A percentile compares a stretch with the other conserved stretches of the same genome.
phyloP scores from a whole-genome alignment of 116 monocot genomes.

The Phalaenopsis hybrid region DNA sequence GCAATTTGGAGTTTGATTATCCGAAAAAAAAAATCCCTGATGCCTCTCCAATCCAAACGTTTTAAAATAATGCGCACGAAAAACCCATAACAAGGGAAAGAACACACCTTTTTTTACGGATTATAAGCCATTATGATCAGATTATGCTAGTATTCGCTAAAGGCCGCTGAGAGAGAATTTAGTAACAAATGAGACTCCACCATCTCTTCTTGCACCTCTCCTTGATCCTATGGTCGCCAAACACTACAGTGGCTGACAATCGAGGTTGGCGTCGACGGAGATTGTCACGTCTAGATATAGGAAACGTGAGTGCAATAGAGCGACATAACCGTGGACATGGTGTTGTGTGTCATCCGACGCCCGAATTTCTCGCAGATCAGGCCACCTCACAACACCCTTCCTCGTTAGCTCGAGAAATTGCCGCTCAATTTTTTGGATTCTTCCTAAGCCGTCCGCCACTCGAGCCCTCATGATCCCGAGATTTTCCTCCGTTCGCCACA shows the following conservation, averaged over 20 bases:
- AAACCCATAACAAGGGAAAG: too few relatives aligned
- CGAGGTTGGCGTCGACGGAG: background rate
- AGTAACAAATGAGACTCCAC: background rate
- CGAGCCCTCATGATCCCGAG: too few relatives aligned
- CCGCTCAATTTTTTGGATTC: background rate
- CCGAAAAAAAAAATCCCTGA: too few relatives aligned
- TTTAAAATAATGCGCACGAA: too few relatives aligned
- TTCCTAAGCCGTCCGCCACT: too few relatives aligned
- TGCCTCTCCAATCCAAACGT: too few relatives aligned
- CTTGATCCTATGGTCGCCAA: background rate
- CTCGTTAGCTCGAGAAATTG: background rate
- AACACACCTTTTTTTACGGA: too few relatives aligned
- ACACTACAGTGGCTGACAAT: background rate
- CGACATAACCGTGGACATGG: background rate
- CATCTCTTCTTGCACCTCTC: background rate
- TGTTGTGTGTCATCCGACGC: background rate
- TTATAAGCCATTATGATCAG: background rate
- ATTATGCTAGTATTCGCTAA: background rate
- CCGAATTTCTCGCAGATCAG: background rate
- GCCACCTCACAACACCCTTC: background rate
- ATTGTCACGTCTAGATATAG: background rate
- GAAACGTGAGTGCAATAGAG: background rate
- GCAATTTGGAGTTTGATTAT: too few relatives aligned
- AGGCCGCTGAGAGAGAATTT: slow-evolving; percentile 9
- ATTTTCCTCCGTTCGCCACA: too few relatives aligned